Conservation (phyloP, 73 alveolate genomes). For the Stentor coeruleus region DNA sequence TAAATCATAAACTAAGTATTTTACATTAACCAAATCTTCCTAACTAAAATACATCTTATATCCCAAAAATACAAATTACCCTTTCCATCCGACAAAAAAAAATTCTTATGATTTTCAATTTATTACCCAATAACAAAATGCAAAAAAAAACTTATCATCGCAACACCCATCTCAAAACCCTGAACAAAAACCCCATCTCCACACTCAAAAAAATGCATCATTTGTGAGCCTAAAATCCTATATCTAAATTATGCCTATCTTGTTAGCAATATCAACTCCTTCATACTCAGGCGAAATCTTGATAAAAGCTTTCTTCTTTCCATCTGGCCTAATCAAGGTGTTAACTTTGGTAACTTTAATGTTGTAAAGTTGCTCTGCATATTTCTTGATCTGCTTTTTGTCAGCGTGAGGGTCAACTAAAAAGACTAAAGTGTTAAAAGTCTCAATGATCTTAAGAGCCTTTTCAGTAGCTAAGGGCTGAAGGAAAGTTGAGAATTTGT, state of each 20-base stretch:
- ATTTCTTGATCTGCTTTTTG: slow-evolving; percentile 74
- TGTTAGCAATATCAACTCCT: slow-evolving; percentile 80
- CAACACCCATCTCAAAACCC: too few species aligned
- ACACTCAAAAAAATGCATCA: too few species aligned
- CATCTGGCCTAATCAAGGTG: slow-evolving; percentile 82
- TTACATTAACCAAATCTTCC: too few species aligned
- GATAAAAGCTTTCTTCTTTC: slow-evolving; percentile 80
- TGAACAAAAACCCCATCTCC: too few species aligned
- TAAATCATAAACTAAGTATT: too few species aligned
- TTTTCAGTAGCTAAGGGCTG: slow-evolving; percentile 78
- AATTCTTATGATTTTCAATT: too few species aligned
- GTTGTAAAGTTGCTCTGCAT: slow-evolving; percentile 64
- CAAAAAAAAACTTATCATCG: too few species aligned
- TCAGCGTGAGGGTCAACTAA: slow-evolving; percentile 62
- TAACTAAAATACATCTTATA: too few species aligned
- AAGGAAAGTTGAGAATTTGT: slow-evolving; percentile 50
- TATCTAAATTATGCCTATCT: slow-evolving; percentile 72
- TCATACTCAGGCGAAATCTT: slow-evolving; percentile 57
- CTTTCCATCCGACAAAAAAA: too few species aligned
- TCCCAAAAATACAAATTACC: too few species aligned
- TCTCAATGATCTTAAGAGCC: slow-evolving; percentile 79
- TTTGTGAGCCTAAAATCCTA: too few species aligned
- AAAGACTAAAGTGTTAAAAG: slow-evolving; percentile 78
- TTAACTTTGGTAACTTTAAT: slow-evolving; percentile 59
- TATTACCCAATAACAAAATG: too few species aligned